Evolutionary conservation across 306 rosid genomes (phyloP), one percentile per base, ranked within the genome.

Genomic region (Rosa multiflora): DNA sequence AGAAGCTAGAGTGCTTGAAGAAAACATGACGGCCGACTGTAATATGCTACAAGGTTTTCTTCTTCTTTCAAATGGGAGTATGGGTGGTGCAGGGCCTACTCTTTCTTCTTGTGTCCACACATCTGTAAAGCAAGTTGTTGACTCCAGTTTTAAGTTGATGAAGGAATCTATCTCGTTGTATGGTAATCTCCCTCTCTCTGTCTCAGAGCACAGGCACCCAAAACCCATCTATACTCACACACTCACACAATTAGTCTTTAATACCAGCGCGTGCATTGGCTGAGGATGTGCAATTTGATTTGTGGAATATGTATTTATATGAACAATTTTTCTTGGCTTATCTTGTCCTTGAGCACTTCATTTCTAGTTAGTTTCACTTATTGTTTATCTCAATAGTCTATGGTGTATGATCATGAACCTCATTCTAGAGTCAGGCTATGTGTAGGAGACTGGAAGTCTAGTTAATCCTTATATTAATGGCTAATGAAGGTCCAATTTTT

Each of bases 41-140:
- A 96, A 96, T 82, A 82, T 67, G 13, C 83, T 96, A 8, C 96
- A 88, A 81, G 97, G 96, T 70, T 93, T 96, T 85, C 94, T 96
- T 66, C 88, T 96, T 85, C 83, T 91, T 82, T 88, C 97, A 29
- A 91, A 88, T 84, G 97, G 94, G 75, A 88, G 92, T 79, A 77
- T 76, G 11, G 91, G 88, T 1, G 90, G 86, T 73, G 98, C 97
- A 3, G 99, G 98, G 51, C 92, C 90, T 67, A 96, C 98, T 8
- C 80, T 96, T 78, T 88, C 88, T 70, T 88, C 93, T 51, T 56
- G 80, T 42, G 81, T 93, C 79, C 90, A 81, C 64, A 83, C 87
- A 42, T 85, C 99, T 14, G 85, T 88, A 56, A 93, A 91, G 74
- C 92, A 85, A 76, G 90, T 95, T 70, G 90, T 91, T 72, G 98